Evolutionary conservation across 1,139 yeast genomes (phyloP), one percentile per base, ranked within the genome.

Genomic region (Yamadazyma taylorii): DNA sequence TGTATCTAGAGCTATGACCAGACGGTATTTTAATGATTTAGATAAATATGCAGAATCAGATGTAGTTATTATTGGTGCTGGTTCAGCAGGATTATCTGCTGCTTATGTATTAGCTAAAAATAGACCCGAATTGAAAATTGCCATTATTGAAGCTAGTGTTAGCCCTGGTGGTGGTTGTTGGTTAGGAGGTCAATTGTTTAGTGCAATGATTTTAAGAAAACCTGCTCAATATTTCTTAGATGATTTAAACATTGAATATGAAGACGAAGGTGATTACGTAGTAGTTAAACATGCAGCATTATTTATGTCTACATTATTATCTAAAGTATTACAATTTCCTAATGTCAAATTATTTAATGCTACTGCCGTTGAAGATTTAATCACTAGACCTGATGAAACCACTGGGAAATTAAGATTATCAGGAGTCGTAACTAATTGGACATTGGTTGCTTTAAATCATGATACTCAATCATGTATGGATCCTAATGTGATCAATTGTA

Each of bases 371-470:
- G 92, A 84, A 60, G 92, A 84, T 57, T 73, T 84, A 60, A 82
- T 84, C 53, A 84, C 90, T 33, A 79, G 89, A 60, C 75, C 75
- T 44, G 41, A 43, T 27, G 76, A 69, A 29, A 46, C 55, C 30
- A 60, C 72, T 24, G 85, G 85, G 30, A 75, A 77, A 45, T 64
- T 82, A 39, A 70, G 85, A 50, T 76, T 82, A 44, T 85, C 88
- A 17, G 92, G 90, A 56, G 90, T 84, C 21, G 92, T 84, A 30
- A 83, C 89, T 55, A 84, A 84, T 68, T 84, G 90, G 90, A 84
- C 90, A 16, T 67, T 83, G 52, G 90, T 84, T 24, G 72, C 89
- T 9, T 72, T 81, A 73, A 82, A 83, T 60, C 92, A 84, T 55
- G 86, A 80, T 56, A 78, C 79, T 43, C 90, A 84, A 59, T 78